A percentile compares a stretch with the other conserved stretches of the same genome.
Conservation (phyloP, 768 basidiomycete genomes). For the Boletus barrowsii region DNA sequence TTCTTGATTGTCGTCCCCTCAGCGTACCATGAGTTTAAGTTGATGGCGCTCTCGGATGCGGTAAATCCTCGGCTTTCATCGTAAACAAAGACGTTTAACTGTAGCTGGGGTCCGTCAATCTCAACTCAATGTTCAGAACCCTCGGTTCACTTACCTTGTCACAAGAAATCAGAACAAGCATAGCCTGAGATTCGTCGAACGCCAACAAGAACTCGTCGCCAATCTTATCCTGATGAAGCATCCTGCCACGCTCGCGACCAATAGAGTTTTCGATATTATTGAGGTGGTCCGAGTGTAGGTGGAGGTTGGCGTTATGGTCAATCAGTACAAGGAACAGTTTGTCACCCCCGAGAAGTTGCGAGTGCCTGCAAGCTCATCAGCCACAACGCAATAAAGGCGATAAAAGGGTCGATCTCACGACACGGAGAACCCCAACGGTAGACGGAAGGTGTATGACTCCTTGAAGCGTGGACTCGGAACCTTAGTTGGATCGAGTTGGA, state of each 20-base stretch:
- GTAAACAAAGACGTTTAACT: conserved; percentile 46
- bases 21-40: conserved; percentile 47
- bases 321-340: conserved; percentile 41
- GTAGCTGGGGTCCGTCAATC: conserved; percentile 24
- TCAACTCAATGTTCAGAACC: background rate
- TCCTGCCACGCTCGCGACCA: conserved; percentile 28
- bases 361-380: conserved; percentile 22
- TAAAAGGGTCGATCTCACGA: conserved; percentile 12
- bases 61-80: conserved; percentile 47
- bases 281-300: conserved; percentile 38
- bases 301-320: conserved; percentile 30
- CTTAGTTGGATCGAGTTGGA: conserved; percentile 23
- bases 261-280: conserved; percentile 36
- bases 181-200: conserved; percentile 50
- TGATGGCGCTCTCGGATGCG: conserved; percentile 40
- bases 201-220: conserved; percentile 45
- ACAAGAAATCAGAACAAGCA: conserved; percentile 44
- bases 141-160: conserved; percentile 35
- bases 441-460: conserved; percentile 24
- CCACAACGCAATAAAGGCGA: background rate
- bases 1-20: conserved; percentile 33
- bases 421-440: conserved; percentile 22
- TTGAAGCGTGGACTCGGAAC: conserved; percentile 26
- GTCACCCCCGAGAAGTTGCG: conserved; percentile 41
- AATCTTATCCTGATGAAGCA: conserved; percentile 44